Conservation (phyloP, 1,284 basidiomycete species). For the Ustilago loliicola region DNA sequence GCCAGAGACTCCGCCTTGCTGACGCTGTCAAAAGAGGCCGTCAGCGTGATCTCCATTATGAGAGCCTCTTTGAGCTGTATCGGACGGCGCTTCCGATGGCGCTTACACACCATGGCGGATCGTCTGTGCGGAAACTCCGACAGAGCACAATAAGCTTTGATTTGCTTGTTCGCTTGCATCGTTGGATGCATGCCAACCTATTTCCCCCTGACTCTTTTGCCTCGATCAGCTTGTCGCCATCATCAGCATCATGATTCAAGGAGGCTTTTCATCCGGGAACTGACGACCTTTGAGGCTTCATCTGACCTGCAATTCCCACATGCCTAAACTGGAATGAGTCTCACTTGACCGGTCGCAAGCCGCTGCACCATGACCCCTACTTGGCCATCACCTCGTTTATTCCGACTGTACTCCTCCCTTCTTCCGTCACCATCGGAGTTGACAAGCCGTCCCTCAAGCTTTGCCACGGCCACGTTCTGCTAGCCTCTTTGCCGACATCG, state of each 20-base stretch:
- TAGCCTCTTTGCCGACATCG: background rate
- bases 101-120: background rate
- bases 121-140: background rate
- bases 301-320: background rate
- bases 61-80: background rate
- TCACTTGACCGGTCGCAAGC: background rate
- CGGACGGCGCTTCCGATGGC: background rate
- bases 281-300: background rate
- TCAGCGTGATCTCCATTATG: background rate
- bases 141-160: background rate
- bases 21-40: background rate
- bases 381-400: constrained; percentile 6
- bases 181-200: constrained; percentile 13
- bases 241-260: background rate
- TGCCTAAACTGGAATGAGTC: constrained; percentile 6
- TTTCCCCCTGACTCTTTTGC: constrained; percentile 4
- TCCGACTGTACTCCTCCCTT: constrained; percentile 1
- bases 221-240: constrained; percentile 8
- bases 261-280: background rate
- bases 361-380: constrained; percentile 13
- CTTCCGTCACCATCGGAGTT: constrained; percentile 4
- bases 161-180: constrained; percentile 17
- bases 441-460: background rate
- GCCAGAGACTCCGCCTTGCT: background rate
- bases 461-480: constrained; percentile 15